Evolutionary conservation across 257 asterid species (phyloP), one percentile per base, ranked within the genome.

Genomic region (Solanum chmielewskii): DNA sequence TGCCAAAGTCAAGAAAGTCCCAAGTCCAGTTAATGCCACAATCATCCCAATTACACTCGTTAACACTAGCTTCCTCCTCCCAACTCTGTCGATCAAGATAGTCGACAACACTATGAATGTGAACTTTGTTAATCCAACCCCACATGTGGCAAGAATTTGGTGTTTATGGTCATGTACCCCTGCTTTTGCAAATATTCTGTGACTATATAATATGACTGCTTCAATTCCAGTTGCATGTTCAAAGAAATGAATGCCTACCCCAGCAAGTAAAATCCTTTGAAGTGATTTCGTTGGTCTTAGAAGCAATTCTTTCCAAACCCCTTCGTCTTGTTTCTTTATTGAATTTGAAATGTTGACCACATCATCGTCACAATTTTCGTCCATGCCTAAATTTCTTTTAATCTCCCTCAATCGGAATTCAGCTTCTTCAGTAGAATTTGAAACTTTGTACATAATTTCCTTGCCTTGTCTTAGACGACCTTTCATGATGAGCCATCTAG

Each of bases 181-280:
- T 0, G 98, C 98, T 42, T 90, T 90, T 5, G 60, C 89, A 84
- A 94, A 93, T 42, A 94, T 94, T 11, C 88, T 84, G 0, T 95
- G 96, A 18, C 97, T 95, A 78, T 94, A 94, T 8, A 94, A 83
- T 10, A 94, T 90, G 9, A 94, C 96, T 0, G 97, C 97, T 86
- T 94, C 97, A 1, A 89, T 88, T 7, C 97, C 96, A 1, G 95
- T 93, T 7, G 96, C 96, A 84, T 94, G 97, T 35, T 94, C 96
- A 78, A 94, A 94, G 92, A 94, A 94, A 88, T 94, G 96, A 3
- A 94, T 69, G 8, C 95, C 95, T 3, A 94, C 91, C 0, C 92
- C 97, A 9, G 97, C 97, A 9, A 93, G 13, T 25, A 94, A 56
- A 85, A 94, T 94, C 91, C 94, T 80, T 15, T 95, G 92, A 0